Base-by-base conservation (phyloP, 345 rosid species). In the Nephelium lappaceum region DNA sequence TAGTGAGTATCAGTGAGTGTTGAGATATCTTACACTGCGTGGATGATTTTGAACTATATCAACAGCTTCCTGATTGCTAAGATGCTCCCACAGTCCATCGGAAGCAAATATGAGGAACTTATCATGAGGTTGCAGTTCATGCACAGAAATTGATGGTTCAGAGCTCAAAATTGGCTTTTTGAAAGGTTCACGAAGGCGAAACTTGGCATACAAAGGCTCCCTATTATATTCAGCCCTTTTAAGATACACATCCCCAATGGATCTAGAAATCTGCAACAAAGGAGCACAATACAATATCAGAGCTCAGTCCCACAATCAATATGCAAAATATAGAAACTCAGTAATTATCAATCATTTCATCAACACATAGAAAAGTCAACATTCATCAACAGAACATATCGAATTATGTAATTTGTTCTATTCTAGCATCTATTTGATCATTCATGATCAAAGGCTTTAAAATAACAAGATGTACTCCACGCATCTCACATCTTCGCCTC, bases 71-170 rank as follows among this genome's bases (percentile, higher is more conserved):
- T 95, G 96, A 86, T 95, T 95, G 86, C 88, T 90, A 75, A 95
- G 86, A 80, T 95, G 99, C 81, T 95, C 98, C 99, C 98, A 95
- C 77, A 95, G 89, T 67, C 99, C 99, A 77, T 95, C 99, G n/a
- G 98, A 95, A 75, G 99, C 98, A 72, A 93, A 92, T 85, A 95
- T 92, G 49, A 95, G 74, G 81, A 93, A 93, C 78, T 89, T 92
- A 82, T 93, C 97, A 25, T 89, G 86, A 73, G 96, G 89, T 76
- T 86, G 92, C 69, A 95, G 84, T 68, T 90, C 90, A 77, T 90
- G 96, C 79, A 45, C 87, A 0, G 96, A 86, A 68, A 95, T 83
- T 0, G 98, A 79, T 8, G 99, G 98, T 62, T 95, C 98, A 8
- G 97, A 82, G 63, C 98, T 93, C 82, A 95, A 83, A 81, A 95